phyloP scores from a whole-genome alignment of 192 early-diverging fungal species.

The Gaertneriomyces sp. region DNA sequence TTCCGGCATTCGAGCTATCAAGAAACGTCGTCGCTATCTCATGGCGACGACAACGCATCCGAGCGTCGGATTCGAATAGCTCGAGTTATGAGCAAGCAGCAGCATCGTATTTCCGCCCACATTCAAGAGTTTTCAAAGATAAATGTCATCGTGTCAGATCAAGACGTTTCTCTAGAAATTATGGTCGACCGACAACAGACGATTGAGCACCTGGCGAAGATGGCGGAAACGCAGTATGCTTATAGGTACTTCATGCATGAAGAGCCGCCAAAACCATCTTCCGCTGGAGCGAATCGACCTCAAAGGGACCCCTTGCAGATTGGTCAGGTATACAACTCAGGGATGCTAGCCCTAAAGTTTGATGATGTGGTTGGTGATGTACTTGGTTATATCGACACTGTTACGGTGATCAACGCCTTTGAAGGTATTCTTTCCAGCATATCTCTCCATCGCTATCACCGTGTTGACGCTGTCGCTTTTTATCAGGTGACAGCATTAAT shows the following conservation, averaged over 20 bases:
- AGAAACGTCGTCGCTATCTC: constrained; percentile 32
- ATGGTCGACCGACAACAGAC: constrained; percentile 50
- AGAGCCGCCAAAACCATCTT: constrained; percentile 16
- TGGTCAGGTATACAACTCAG: constrained; percentile 38
- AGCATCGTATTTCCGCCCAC: constrained; percentile 33
- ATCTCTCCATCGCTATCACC: neutral
- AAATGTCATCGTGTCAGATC: constrained; percentile 26
- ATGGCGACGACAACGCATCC: neutral
- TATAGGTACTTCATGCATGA: constrained; percentile 35
- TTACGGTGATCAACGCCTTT: constrained; percentile 29
- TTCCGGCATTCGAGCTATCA: neutral
- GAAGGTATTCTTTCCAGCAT: constrained; percentile 22
- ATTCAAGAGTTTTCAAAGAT: constrained; percentile 49
- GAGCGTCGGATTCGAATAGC: constrained; percentile 25
- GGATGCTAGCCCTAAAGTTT: constrained; percentile 43
- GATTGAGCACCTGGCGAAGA: constrained; percentile 60
- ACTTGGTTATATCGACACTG: constrained; percentile 35
- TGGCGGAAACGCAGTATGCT: constrained; percentile 70
- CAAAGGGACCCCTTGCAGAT: constrained; percentile 28
- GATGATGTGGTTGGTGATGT: constrained; percentile 30
- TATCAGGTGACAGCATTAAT: constrained; percentile 19
- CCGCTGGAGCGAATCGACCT: constrained; percentile 29
- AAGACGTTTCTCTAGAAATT: constrained; percentile 5
- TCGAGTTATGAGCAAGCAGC: constrained; percentile 27
- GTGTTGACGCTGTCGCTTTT: neutral